Conservation (phyloP, 1,139 yeast species). For the Protomyces inundatus region DNA sequence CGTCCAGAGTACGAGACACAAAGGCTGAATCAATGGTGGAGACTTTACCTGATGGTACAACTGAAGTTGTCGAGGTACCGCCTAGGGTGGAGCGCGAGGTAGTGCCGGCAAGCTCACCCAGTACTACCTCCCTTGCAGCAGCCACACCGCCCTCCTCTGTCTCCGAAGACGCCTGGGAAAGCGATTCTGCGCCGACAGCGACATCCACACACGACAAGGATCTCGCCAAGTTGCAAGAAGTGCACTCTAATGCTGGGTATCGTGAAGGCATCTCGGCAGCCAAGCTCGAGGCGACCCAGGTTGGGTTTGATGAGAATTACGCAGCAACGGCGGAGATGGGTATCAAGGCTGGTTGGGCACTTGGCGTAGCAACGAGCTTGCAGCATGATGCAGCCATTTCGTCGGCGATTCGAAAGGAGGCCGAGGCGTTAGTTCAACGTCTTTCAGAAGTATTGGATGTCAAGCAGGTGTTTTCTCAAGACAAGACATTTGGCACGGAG, state of each 20-base stretch:
- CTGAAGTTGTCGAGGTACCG: neutral
- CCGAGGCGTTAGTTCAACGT: neutral
- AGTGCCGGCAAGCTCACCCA: neutral
- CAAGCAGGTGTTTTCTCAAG: neutral
- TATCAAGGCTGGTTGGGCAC: conserved; percentile 11
- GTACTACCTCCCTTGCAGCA: neutral
- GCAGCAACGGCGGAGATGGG: neutral
- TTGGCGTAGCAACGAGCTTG: neutral
- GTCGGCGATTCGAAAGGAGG: neutral
- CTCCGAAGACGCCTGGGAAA: conserved; percentile 1
- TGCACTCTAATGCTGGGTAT: conserved; percentile 7
- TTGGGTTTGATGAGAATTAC: conserved; percentile 23
- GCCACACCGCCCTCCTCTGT: conserved; percentile 10
- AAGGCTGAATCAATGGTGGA: neutral
- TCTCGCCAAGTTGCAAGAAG: neutral
- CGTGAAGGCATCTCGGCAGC: conserved; percentile 18
- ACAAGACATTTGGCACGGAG: neutral
- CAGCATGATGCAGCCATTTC: neutral
- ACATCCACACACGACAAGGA: neutral
- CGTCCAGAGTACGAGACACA: neutral
- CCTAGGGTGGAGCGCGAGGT: neutral
- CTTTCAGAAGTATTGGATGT: neutral
- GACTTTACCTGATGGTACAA: conserved; percentile 11
- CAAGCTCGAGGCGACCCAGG: conserved; percentile 5
- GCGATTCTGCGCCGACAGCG: neutral